Conservation (phyloP, 2,329 filamentous ascomycete genomes). For the Aureobasidium subglaciale region DNA sequence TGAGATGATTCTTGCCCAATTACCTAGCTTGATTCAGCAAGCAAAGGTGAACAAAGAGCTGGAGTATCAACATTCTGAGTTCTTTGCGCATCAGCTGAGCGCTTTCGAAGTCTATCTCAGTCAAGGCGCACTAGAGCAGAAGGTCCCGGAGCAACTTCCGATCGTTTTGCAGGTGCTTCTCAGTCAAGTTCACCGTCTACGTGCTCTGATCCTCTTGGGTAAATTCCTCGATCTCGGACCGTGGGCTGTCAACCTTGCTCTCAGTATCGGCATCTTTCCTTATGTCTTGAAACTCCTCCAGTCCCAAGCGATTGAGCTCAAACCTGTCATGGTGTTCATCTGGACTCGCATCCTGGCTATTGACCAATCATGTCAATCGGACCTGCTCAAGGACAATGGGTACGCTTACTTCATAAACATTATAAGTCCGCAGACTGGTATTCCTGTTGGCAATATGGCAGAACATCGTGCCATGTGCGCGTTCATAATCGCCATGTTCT, state of each 20-base stretch:
- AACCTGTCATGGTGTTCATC: constrained; percentile 99
- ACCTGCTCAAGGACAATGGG: constrained; percentile 92
- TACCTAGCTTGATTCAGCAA: constrained; percentile 73
- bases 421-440: constrained; percentile 62
- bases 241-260: constrained; percentile 95
- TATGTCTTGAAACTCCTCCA: constrained; percentile 97
- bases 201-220: constrained; percentile 83
- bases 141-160: constrained; percentile 86
- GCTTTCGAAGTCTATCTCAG: constrained; percentile 94
- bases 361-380: constrained; percentile 85
- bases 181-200: constrained; percentile 87
- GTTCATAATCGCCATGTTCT: constrained; percentile 95
- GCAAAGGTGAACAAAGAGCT: constrained; percentile 71
- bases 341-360: constrained; percentile 96
- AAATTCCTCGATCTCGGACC: constrained; percentile 92
- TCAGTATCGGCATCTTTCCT: constrained; percentile 97
- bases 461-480: constrained; percentile 99
- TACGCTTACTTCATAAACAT: constrained; percentile 96
- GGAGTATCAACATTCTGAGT: constrained; percentile 88
- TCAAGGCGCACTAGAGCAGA: constrained; percentile 74
- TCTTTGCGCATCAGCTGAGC: constrained; percentile 94
- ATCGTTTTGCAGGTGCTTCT: constrained; percentile 93
- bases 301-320: constrained; percentile 87
- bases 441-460: constrained; percentile 73
- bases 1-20: constrained; percentile 85